Evolutionary conservation across 148 eudicot genomes (phyloP).

Genomic region (Camellia sinensis): DNA sequence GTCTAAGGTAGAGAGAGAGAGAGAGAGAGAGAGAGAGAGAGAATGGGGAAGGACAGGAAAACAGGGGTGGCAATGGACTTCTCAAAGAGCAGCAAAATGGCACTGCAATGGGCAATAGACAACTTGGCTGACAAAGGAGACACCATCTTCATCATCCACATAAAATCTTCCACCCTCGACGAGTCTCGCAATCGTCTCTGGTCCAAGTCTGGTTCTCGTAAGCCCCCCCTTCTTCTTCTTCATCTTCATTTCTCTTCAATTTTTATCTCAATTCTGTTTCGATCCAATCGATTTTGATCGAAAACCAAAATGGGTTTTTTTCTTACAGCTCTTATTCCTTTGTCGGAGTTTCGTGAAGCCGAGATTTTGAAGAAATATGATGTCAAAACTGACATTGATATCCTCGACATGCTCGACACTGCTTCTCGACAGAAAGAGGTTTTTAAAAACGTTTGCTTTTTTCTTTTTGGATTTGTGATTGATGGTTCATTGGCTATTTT

Average conservation of each 20-base stretch:
- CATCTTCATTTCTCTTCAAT: background rate
- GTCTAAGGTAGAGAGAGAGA: background rate
- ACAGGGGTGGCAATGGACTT: slow-evolving; percentile 55
- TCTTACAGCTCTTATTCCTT: slow-evolving; percentile 67
- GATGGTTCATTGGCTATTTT: no score
- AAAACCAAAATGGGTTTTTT: background rate
- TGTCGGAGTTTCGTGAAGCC: slow-evolving; percentile 75
- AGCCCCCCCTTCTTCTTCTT: slow-evolving; percentile 10
- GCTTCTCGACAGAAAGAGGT: slow-evolving; percentile 82
- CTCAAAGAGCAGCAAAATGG: slow-evolving; percentile 73
- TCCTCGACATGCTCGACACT: slow-evolving; percentile 75
- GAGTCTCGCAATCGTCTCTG: slow-evolving; percentile 64
- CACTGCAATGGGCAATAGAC: slow-evolving; percentile 82
- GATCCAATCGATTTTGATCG: slow-evolving; percentile 4
- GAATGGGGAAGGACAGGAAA: slow-evolving; percentile 41
- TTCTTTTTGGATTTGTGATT: no score
- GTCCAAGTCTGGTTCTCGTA: slow-evolving; percentile 77
- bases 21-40: slow-evolving; percentile 10
- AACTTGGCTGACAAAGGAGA: slow-evolving; percentile 78
- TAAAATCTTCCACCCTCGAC: slow-evolving; percentile 33
- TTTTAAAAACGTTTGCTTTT: no score
- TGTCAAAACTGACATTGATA: slow-evolving; percentile 52
- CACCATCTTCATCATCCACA: slow-evolving; percentile 61
- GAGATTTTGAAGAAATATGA: slow-evolving; percentile 71
- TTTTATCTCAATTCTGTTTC: background rate